These are phyloP conservation scores for Cutaneotrichosporon sp. DNA, from an alignment of 1,284 basidiomycete genomes.

Conservation along the genomic window DNA sequence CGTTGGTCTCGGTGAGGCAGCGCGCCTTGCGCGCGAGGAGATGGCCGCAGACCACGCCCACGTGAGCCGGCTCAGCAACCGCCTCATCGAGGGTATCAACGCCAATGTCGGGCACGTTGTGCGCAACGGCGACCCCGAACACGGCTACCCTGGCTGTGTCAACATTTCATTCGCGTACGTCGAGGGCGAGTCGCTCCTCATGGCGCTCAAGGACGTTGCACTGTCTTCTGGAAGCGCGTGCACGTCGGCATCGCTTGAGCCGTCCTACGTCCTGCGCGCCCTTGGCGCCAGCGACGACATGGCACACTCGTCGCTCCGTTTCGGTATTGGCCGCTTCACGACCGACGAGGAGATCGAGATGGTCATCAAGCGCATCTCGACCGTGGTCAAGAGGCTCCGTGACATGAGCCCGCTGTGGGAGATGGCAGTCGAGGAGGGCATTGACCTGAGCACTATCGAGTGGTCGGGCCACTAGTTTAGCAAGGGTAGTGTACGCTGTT, in stretches of 20 bases:
- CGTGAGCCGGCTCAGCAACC: conserved; percentile 73
- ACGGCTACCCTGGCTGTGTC: conserved; percentile 88
- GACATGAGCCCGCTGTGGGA: conserved; percentile 85
- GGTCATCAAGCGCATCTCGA: conserved; percentile 83
- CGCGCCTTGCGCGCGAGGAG: conserved; percentile 84
- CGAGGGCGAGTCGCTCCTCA: conserved; percentile 93
- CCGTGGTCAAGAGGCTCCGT: conserved; percentile 71
- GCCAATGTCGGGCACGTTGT: conserved; percentile 83
- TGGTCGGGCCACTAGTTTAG: conserved; percentile 2
- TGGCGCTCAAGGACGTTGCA: conserved; percentile 98
- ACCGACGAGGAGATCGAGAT: conserved; percentile 97
- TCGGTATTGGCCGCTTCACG: conserved; percentile 97
- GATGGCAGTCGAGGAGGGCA: conserved; percentile 6
- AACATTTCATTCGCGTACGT: conserved; percentile 97
- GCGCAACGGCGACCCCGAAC: conserved; percentile 78
- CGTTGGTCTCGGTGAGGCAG: conserved; percentile 94
- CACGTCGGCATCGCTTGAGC: conserved; percentile 96
- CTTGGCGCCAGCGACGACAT: conserved; percentile 97
- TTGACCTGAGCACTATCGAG: neutral
- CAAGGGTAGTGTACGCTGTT: neutral
- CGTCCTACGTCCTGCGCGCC: conserved; percentile 95
- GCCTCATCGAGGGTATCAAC: conserved; percentile 79
- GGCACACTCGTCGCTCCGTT: conserved; percentile 96
- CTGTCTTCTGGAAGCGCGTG: conserved; percentile 97
- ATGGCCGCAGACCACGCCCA: conserved; percentile 87